phyloP scores from a whole-genome alignment of 2,329 filamentous ascomycete genomes.

The Alternaria solani region DNA sequence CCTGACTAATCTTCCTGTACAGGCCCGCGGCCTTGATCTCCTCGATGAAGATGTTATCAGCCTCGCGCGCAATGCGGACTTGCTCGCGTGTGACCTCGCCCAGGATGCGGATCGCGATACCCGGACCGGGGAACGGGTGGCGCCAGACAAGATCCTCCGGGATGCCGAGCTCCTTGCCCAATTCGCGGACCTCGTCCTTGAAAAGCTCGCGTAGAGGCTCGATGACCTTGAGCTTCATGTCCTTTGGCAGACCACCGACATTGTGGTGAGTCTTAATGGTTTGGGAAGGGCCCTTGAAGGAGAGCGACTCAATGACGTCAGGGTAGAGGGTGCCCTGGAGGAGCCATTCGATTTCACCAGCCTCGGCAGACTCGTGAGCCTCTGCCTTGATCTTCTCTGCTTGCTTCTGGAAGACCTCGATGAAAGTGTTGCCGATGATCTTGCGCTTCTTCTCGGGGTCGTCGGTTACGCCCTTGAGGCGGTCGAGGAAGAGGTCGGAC shows the following conservation, averaged over 20 bases:
- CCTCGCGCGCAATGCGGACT: constrained; percentile 79
- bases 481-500: constrained; percentile 75
- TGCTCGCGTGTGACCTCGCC: constrained; percentile 84
- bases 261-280: constrained; percentile 81
- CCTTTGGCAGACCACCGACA: constrained; percentile 72
- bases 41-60: constrained; percentile 79
- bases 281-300: constrained; percentile 74
- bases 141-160: constrained; percentile 78
- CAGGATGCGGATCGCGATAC: constrained; percentile 79
- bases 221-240: constrained; percentile 73
- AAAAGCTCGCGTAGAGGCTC: constrained; percentile 82
- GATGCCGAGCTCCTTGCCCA: constrained; percentile 75
- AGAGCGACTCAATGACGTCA: constrained; percentile 75
- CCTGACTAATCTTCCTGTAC: constrained; percentile 75
- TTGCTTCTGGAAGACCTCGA: constrained; percentile 83
- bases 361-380: constrained; percentile 70
- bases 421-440: constrained; percentile 84
- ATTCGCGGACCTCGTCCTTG: constrained; percentile 80
- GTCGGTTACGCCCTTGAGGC: constrained; percentile 75
- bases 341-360: constrained; percentile 84
- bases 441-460: constrained; percentile 89
- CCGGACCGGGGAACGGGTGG: constrained; percentile 79
- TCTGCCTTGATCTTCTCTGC: constrained; percentile 76
- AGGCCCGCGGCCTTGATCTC: constrained; percentile 76
- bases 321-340: constrained; percentile 87